Conservation (phyloP, 441 rosid species). For the Biscutella auriculata region DNA sequence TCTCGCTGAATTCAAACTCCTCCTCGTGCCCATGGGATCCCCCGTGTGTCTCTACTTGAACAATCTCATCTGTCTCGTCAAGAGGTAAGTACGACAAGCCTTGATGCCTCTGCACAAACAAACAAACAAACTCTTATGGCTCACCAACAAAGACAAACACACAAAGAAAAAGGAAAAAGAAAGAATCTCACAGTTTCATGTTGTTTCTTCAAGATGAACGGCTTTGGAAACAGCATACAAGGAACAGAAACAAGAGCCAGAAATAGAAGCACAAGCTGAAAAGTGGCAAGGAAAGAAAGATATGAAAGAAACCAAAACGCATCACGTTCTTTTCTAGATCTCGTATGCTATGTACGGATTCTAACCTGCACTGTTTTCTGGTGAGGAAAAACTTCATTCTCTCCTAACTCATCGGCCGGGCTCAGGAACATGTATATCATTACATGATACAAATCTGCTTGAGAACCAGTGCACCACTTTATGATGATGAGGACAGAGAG, state of each 20-base stretch:
- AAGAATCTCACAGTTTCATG: slow-evolving; percentile 48
- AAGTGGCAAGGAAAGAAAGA: not conserved
- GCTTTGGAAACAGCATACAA: slow-evolving; percentile 95
- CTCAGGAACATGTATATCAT: slow-evolving; percentile 96
- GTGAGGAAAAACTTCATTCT: slow-evolving; percentile 65
- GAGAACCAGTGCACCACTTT: slow-evolving; percentile 88
- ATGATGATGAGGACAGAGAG: slow-evolving; percentile 69
- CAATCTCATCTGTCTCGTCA: slow-evolving; percentile 49
- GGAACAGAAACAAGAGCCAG: slow-evolving; percentile 83
- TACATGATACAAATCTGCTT: slow-evolving; percentile 87
- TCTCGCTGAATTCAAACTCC: slow-evolving; percentile 88
- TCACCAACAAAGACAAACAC: not conserved
- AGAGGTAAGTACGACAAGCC: slow-evolving; percentile 51
- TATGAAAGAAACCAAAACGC: not conserved
- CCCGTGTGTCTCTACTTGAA: slow-evolving; percentile 40
- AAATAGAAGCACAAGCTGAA: slow-evolving; percentile 59
- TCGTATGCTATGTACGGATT: not conserved
- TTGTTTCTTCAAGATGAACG: slow-evolving; percentile 74
- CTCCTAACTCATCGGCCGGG: slow-evolving; percentile 81
- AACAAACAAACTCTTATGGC: not conserved
- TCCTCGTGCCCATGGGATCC: slow-evolving; percentile 67
- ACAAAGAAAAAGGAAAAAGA: not conserved
- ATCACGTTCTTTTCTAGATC: not conserved
- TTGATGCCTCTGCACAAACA: slow-evolving; percentile 56
- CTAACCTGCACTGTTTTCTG: slow-evolving; percentile 70